Conservation (phyloP, 495 filamentous ascomycete species). For the Cercophora newfieldiana region DNA sequence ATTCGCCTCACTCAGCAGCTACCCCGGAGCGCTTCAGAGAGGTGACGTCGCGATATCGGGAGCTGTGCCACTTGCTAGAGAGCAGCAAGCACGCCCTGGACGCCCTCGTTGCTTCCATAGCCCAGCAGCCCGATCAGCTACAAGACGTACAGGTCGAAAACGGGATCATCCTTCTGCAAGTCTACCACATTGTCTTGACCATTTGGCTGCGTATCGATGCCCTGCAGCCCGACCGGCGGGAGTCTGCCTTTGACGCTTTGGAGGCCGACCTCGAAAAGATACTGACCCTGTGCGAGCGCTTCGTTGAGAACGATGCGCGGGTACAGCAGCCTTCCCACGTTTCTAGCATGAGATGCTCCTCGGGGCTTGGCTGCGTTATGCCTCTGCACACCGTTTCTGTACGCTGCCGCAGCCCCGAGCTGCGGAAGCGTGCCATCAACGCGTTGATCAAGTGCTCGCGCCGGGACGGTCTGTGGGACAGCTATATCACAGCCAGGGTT, state of each 20-base stretch:
- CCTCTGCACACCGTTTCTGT: slow-evolving; percentile 24
- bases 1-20: background rate
- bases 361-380: slow-evolving; percentile 23
- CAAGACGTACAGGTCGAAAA: background rate
- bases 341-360: slow-evolving; percentile 10
- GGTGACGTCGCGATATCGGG: slow-evolving; percentile 10
- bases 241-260: slow-evolving; percentile 16
- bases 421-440: slow-evolving; percentile 14
- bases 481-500: slow-evolving; percentile 5
- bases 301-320: background rate
- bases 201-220: slow-evolving; percentile 22
- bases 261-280: slow-evolving; percentile 18
- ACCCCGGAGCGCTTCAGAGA: background rate
- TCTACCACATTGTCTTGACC: slow-evolving; percentile 10
- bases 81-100: slow-evolving; percentile 20
- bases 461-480: slow-evolving; percentile 23
- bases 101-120: slow-evolving; percentile 2
- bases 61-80: slow-evolving; percentile 17
- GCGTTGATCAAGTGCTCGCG: background rate
- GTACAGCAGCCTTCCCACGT: background rate
- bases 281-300: slow-evolving; percentile 14
- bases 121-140: background rate
- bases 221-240: slow-evolving; percentile 18
- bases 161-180: slow-evolving; percentile 9
- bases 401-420: slow-evolving; percentile 17